Percentiles rank a stretch among this genome's conserved stretches.
Evolutionary conservation across 2,329 filamentous ascomycete genomes (phyloP).

Genomic region (Rhinocladiella mackenziei): DNA sequence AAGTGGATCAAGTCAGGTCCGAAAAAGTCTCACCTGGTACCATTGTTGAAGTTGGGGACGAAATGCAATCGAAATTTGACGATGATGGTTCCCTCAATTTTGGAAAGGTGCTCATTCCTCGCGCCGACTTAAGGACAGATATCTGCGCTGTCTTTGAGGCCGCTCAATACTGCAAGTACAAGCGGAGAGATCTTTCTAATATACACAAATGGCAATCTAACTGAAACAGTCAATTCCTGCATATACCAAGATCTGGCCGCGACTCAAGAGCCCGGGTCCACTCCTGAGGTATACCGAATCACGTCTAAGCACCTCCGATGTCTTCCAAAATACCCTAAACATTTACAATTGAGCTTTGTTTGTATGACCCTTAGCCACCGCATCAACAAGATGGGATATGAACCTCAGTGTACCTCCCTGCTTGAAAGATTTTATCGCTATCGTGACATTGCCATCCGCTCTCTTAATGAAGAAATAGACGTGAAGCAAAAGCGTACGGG

Average conservation of each 20-base stretch:
- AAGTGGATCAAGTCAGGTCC: no score
- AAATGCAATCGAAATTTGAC: no score
- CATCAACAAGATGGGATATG: not conserved
- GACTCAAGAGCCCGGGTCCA: slow-evolving; percentile 29
- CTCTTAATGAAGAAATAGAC: not conserved
- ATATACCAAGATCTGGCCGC: slow-evolving; percentile 33
- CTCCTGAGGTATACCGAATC: slow-evolving; percentile 2
- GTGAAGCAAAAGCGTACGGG: not conserved
- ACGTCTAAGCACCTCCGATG: not conserved
- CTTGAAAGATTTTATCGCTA: not conserved
- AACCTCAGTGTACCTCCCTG: not conserved
- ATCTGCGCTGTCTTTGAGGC: no score
- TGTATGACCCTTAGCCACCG: not conserved
- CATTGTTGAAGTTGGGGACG: no score
- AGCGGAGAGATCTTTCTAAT: no score
- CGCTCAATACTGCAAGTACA: no score
- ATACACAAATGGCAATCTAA: no score
- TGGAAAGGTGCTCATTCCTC: no score
- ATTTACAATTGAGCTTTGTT: not conserved
- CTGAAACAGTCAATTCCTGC: slow-evolving; percentile 21
- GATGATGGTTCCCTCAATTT: no score
- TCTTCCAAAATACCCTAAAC: not conserved
- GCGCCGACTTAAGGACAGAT: no score
- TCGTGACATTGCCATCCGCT: not conserved
- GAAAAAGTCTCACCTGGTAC: no score